These are phyloP conservation scores for Leishmania amazonensis DNA, from an alignment of 208 protist genomes.

Conservation along the genomic window DNA sequence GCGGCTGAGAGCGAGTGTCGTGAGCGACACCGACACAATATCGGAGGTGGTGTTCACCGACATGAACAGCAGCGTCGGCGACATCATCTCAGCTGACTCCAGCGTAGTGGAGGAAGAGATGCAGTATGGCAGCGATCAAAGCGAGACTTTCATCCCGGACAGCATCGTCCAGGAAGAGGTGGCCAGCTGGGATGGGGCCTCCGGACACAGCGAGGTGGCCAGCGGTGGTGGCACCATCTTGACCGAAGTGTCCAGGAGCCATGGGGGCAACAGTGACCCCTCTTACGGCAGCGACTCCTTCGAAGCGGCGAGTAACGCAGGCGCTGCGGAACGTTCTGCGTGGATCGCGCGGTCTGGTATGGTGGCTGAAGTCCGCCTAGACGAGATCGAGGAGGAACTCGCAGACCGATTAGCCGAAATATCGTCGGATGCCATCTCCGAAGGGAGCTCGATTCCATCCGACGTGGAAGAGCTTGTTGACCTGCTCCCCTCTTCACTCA, in stretches of 20 bases:
- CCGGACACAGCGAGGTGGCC: not conserved
- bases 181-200: slow-evolving; percentile 5
- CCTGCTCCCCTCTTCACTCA: slow-evolving; percentile 28
- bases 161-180: slow-evolving; percentile 39
- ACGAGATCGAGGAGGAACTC: slow-evolving; percentile 35
- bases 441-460: slow-evolving; percentile 14
- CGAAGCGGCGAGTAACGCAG: not conserved
- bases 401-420: slow-evolving; percentile 20
- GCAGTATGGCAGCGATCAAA: slow-evolving; percentile 23
- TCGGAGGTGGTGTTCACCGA: not conserved
- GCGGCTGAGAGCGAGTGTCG: not conserved
- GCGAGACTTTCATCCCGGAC: slow-evolving; percentile 13
- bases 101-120: slow-evolving; percentile 45
- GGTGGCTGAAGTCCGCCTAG: slow-evolving; percentile 8
- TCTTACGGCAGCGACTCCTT: slow-evolving; percentile 8
- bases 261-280: not conserved
- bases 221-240: slow-evolving; percentile 12
- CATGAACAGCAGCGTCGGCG: not conserved
- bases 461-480: slow-evolving; percentile 33
- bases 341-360: not conserved
- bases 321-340: not conserved
- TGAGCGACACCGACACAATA: not conserved
- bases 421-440: slow-evolving; percentile 20
- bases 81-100: slow-evolving; percentile 13
- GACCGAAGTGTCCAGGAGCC: not conserved